phyloP scores from a whole-genome alignment of 2,329 filamentous ascomycete genomes.

The Trichoderma breve region DNA sequence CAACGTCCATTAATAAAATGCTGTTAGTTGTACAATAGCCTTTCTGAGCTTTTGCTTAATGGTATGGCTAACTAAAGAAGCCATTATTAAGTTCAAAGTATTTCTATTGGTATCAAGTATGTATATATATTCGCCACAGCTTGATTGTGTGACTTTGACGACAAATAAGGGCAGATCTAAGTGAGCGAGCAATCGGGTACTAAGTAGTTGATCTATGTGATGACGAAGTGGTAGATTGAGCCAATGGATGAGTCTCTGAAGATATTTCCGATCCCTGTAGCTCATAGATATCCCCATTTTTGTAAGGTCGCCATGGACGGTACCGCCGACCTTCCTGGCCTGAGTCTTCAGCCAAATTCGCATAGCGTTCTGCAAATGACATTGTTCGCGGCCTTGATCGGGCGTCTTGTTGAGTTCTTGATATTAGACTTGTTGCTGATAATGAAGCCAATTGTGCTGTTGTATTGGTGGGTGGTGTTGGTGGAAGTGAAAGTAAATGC shows the following conservation, averaged over 20 bases:
- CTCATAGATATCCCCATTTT: background rate
- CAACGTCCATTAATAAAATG: background rate
- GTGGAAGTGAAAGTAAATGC: background rate
- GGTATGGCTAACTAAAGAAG: too few species aligned
- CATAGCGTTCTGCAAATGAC: background rate
- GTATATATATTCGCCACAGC: background rate
- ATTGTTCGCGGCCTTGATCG: background rate
- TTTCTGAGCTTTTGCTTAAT: too few species aligned
- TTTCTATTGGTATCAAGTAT: background rate
- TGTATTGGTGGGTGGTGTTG: background rate
- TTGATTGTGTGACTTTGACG: background rate
- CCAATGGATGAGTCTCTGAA: background rate
- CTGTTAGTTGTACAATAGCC: too few species aligned
- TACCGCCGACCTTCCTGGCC: background rate
- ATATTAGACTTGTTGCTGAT: background rate
- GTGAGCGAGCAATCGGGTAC: accelerated
- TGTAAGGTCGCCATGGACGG: background rate
- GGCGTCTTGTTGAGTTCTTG: background rate
- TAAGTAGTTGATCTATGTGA: background rate
- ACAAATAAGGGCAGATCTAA: background rate
- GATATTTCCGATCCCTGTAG: background rate
- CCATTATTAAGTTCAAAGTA: background rate
- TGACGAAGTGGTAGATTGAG: background rate
- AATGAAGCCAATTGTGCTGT: background rate
- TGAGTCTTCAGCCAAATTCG: background rate